A percentile compares a stretch with the other conserved stretches of the same genome.
Evolutionary conservation across 1,139 yeast species (phyloP).

Genomic region (Yamadazyma membranifaciens): DNA sequence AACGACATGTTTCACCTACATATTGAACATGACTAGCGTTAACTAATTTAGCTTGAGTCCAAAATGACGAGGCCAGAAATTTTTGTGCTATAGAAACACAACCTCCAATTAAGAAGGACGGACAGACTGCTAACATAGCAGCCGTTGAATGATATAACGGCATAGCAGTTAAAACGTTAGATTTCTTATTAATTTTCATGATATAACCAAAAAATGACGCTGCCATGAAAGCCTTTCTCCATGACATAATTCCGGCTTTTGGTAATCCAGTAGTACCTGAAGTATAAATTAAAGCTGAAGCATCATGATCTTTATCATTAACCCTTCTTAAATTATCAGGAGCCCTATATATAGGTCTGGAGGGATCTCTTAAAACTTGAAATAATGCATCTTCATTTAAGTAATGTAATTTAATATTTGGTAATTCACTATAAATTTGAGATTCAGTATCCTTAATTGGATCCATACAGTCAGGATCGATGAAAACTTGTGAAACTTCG

Average conservation of each 20-base stretch:
- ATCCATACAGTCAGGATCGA: constrained; percentile 68
- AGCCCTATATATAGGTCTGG: constrained; percentile 54
- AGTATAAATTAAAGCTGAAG: constrained; percentile 79
- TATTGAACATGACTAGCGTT: constrained; percentile 84
- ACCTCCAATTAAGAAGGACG: constrained; percentile 65
- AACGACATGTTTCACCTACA: constrained; percentile 95
- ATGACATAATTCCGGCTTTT: constrained; percentile 90
- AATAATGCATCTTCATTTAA: constrained; percentile 54
- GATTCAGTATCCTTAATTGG: constrained; percentile 55
- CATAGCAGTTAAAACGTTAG: constrained; percentile 85
- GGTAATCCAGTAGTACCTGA: constrained; percentile 97
- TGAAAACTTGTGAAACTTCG: constrained; percentile 60
- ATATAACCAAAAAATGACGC: constrained; percentile 68
- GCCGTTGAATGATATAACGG: constrained; percentile 96
- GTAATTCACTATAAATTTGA: constrained; percentile 43
- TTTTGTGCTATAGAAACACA: constrained; percentile 77
- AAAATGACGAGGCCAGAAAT: constrained; percentile 80
- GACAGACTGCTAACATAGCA: constrained; percentile 79
- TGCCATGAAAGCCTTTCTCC: constrained; percentile 81
- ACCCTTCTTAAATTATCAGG: constrained; percentile 56
- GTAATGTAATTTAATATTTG: constrained; percentile 46
- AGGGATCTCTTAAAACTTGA: constrained; percentile 41
- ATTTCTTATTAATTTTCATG: constrained; percentile 53
- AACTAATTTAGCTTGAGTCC: constrained; percentile 82
- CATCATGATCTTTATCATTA: constrained; percentile 53